Percentiles rank a stretch among this genome's conserved stretches.
Conservation (phyloP, 352 stramenopile species). For the Pythium inflatum region DNA sequence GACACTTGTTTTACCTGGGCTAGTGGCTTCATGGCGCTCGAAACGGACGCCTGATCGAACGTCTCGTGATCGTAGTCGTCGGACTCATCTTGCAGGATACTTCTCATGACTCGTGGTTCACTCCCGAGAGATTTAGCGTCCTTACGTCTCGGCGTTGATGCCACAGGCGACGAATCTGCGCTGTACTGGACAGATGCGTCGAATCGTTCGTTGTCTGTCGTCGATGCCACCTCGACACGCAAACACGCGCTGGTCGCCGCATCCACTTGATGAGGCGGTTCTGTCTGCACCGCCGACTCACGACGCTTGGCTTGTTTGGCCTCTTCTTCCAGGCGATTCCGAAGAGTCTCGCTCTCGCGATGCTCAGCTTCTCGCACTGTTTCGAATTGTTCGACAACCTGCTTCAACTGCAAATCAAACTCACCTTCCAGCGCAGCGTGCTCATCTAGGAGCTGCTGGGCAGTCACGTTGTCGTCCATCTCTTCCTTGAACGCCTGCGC, state of each 20-base stretch:
- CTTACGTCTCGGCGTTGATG: neutral
- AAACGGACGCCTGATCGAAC: conserved; percentile 40
- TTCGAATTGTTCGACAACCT: conserved; percentile 48
- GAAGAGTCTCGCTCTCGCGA: conserved; percentile 22
- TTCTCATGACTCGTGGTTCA: too few species aligned
- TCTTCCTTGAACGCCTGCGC: conserved; percentile 73
- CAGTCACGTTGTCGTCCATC: conserved; percentile 49
- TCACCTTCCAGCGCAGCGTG: conserved; percentile 49
- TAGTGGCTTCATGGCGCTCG: neutral
- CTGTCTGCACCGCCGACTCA: conserved; percentile 61
- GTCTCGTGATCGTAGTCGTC: conserved; percentile 44
- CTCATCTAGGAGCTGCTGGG: conserved; percentile 56
- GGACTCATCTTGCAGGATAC: conserved; percentile 12
- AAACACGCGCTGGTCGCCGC: conserved; percentile 48
- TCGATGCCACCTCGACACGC: conserved; percentile 39
- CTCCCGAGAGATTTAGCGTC: neutral
- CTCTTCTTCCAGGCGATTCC: conserved; percentile 27
- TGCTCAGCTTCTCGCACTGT: conserved; percentile 41
- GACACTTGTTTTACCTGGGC: neutral
- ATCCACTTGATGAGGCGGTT: conserved; percentile 35
- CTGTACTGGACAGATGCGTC: conserved; percentile 30
- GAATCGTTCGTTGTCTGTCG: conserved; percentile 28
- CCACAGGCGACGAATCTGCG: neutral
- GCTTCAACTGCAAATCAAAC: conserved; percentile 55
- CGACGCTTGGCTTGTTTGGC: conserved; percentile 38